Conservation (phyloP, 2,329 filamentous ascomycete species). For the Hawksworthiomyces lignivorus region DNA sequence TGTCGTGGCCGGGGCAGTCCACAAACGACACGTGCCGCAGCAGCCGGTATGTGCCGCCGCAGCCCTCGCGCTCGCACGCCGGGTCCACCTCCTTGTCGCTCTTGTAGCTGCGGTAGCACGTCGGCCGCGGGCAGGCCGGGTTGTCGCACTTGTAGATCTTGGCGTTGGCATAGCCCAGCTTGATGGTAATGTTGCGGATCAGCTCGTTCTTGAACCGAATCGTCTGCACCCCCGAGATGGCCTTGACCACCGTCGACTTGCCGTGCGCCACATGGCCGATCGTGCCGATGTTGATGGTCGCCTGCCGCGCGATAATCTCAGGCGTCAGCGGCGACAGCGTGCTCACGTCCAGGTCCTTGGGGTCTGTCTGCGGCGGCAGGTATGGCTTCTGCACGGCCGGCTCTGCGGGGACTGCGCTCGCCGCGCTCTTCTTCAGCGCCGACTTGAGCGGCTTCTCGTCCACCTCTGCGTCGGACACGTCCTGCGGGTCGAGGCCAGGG, state of each 20-base stretch:
- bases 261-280: slow-evolving; percentile 99
- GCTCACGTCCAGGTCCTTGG: slow-evolving; percentile 76
- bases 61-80: slow-evolving; percentile 89
- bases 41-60: slow-evolving; percentile 77
- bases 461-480: slow-evolving; percentile 49
- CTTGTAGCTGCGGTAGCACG: slow-evolving; percentile 95
- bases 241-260: slow-evolving; percentile 98
- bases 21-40: slow-evolving; percentile 96
- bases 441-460: slow-evolving; percentile 70
- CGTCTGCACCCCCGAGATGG: slow-evolving; percentile 97
- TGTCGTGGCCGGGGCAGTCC: slow-evolving; percentile 98
- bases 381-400: slow-evolving; percentile 45
- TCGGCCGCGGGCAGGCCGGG: slow-evolving; percentile 79
- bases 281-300: slow-evolving; percentile 97
- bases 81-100: slow-evolving; percentile 98
- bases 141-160: slow-evolving; percentile 99
- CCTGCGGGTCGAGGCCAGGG: slow-evolving; percentile 45
- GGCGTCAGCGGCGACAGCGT: slow-evolving; percentile 78
- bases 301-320: slow-evolving; percentile 95
- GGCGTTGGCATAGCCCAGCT: slow-evolving; percentile 97
- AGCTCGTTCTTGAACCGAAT: slow-evolving; percentile 99
- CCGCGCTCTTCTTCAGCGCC: slow-evolving; percentile 71
- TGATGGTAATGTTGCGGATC: slow-evolving; percentile 99
- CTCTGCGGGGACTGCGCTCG: slow-evolving; percentile 35
- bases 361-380: slow-evolving; percentile 84